Evolutionary conservation across 2,329 filamentous ascomycete species (phyloP).

Genomic region (Cryphonectria naterciae): DNA sequence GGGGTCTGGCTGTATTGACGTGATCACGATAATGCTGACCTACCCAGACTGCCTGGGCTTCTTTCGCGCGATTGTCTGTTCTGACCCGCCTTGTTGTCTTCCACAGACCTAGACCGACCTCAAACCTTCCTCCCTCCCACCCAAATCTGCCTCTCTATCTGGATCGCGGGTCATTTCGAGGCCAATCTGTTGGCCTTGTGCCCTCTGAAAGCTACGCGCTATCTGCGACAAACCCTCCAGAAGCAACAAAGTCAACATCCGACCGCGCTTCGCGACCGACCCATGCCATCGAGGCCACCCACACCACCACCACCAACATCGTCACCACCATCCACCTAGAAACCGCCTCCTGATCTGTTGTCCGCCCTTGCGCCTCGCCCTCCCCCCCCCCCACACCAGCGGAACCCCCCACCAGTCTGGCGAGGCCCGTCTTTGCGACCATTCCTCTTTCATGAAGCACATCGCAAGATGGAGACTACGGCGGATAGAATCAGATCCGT

Average conservation of each 20-base stretch:
- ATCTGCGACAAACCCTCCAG: slow-evolving; percentile 1
- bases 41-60: background rate
- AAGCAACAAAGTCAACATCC: slow-evolving; percentile 7
- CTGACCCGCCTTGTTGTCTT: background rate
- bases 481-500: slow-evolving; percentile 59
- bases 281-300: slow-evolving; percentile 10
- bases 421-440: slow-evolving; percentile 24
- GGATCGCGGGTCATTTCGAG: background rate
- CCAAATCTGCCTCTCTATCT: background rate
- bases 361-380: background rate
- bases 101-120: background rate
- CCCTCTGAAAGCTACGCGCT: slow-evolving; percentile 1
- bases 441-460: slow-evolving; percentile 30
- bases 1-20: slow-evolving; percentile 21
- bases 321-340: background rate
- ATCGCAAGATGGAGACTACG: slow-evolving; percentile 61
- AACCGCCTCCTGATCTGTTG: background rate
- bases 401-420: background rate
- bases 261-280: slow-evolving; percentile 21
- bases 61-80: slow-evolving; percentile 11
- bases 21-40: slow-evolving; percentile 24
- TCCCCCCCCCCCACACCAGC: background rate
- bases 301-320: background rate
- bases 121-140: background rate
- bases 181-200: background rate